A percentile compares a stretch with the other conserved stretches of the same genome.
These are phyloP conservation scores for Cordia subcordata DNA, from an alignment of 257 asterid genomes.

Conservation along the genomic window DNA sequence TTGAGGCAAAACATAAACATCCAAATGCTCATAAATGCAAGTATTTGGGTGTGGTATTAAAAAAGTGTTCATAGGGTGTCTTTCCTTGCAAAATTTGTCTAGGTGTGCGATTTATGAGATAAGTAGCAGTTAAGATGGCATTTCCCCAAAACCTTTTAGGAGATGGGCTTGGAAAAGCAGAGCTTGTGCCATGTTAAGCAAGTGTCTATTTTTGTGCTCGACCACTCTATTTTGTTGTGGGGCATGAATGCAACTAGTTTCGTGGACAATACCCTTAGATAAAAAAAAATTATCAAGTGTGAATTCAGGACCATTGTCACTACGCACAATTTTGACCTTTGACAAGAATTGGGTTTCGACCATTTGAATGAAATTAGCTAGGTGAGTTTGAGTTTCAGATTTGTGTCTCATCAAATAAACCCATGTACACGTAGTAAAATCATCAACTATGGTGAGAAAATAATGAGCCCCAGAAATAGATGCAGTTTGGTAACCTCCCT, in stretches of 20 bases:
- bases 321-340: neutral
- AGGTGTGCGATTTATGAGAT: conserved; percentile 9
- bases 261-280: conserved; percentile 7
- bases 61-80: conserved; percentile 7
- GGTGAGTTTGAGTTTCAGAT: neutral
- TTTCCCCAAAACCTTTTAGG: neutral
- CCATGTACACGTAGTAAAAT: conserved; percentile 12
- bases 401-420: neutral
- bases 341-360: conserved; percentile 5
- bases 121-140: conserved; percentile 2
- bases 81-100: conserved; percentile 1
- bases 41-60: neutral
- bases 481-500: conserved; percentile 14
- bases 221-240: conserved; percentile 12
- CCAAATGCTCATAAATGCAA: conserved; percentile 1
- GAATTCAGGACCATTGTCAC: conserved; percentile 10
- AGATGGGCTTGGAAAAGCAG: conserved; percentile 5
- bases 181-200: conserved; percentile 6
- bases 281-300: conserved; percentile 1
- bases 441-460: conserved; percentile 16
- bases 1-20: neutral
- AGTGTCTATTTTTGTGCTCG: neutral
- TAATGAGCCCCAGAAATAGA: conserved; percentile 13
- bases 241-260: conserved; percentile 12
- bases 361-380: conserved; percentile 2